Base-by-base conservation (phyloP, 2,329 filamentous ascomycete species). In the Pseudogymnoascus sp. region DNA sequence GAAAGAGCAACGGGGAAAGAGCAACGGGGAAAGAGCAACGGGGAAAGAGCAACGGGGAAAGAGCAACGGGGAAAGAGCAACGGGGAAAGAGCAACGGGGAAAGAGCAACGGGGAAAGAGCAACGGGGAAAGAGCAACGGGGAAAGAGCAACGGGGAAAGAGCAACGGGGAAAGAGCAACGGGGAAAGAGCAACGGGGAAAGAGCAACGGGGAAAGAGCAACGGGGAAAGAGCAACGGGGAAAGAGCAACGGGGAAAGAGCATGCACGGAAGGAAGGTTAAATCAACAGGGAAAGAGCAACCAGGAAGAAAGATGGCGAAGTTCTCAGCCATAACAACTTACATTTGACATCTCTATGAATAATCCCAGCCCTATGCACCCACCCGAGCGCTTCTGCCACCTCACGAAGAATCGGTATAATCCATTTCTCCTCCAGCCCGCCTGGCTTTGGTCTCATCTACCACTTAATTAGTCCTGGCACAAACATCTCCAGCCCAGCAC, bases 291-390 rank as follows among this genome's bases (percentile, higher is more conserved):
- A 40, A 40, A 10, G 37, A 40, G 37, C n/a, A 4, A 40, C 14
- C 33, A 35, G 12, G 11, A 35, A 3, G 33, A 1, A 12, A 4
- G 33, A 35, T 6, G 33, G 33, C 11, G 1, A 5, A 14, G 6
- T 14, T 14, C 2, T 4, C 12, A 35, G 61, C 56, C 16, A 19
- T 35, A 59, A 43, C 24, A 63, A 40, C 69, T 64, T 69, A 75
- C 86, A 88, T 73, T 89, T 89, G 74, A 89, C 84, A 72, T 89
- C 87, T 68, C 87, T 80, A 70, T 89, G 87, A 65, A 89, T 88
- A 68, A 89, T 88, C 60, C 85, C 86, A 67, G 86, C 82, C 35
- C 82, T 79, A 67, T 89, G 87, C 31, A 89, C 86, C 84, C 86
- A 89, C 69, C 78, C 82, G 24, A 89, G 78, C 62, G 85, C 87